Conservation (phyloP, 805 yeast genomes). For the Yamadazyma endophytica region DNA sequence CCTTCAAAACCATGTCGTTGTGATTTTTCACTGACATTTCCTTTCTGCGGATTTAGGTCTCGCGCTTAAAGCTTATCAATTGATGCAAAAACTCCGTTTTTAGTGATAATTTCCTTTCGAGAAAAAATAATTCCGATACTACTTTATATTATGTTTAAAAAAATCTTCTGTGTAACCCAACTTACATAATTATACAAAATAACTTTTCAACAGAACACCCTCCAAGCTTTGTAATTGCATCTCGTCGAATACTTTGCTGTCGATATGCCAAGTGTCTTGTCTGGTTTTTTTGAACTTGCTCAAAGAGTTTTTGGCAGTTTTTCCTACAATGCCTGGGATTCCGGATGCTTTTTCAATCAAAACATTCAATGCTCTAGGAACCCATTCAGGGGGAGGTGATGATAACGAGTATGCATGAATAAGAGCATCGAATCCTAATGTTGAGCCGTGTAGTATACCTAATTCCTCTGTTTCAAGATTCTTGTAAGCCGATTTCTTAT, state of each 20-base stretch:
- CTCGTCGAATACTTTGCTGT: slow-evolving; percentile 64
- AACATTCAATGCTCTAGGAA: slow-evolving; percentile 66
- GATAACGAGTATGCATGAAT: slow-evolving; percentile 85
- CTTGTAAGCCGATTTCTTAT: slow-evolving; percentile 34
- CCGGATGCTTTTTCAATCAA: slow-evolving; percentile 70
- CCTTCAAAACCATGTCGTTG: too few relatives aligned
- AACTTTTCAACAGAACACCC: slow-evolving; percentile 91
- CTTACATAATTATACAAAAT: slow-evolving; percentile 57
- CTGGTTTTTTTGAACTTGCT: slow-evolving; percentile 87
- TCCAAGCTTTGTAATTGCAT: slow-evolving; percentile 87
- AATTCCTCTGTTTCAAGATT: slow-evolving; percentile 36
- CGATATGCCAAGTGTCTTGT: slow-evolving; percentile 96
- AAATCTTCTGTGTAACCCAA: too few relatives aligned
- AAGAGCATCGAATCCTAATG: slow-evolving; percentile 83
- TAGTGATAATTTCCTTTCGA: too few relatives aligned
- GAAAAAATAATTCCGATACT: too few relatives aligned
- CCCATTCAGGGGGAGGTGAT: slow-evolving; percentile 90
- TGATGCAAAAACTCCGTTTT: too few relatives aligned
- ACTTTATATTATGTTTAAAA: background rate
- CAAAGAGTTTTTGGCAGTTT: slow-evolving; percentile 74
- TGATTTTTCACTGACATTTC: too few relatives aligned
- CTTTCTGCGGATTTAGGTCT: too few relatives aligned
- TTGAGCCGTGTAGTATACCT: slow-evolving; percentile 71
- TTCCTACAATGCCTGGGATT: slow-evolving; percentile 74
- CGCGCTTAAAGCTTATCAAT: too few relatives aligned